Evolutionary conservation across 306 rosid species (phyloP), one percentile per base, ranked within the genome.

Genomic region (Aeschynomene evenia): DNA sequence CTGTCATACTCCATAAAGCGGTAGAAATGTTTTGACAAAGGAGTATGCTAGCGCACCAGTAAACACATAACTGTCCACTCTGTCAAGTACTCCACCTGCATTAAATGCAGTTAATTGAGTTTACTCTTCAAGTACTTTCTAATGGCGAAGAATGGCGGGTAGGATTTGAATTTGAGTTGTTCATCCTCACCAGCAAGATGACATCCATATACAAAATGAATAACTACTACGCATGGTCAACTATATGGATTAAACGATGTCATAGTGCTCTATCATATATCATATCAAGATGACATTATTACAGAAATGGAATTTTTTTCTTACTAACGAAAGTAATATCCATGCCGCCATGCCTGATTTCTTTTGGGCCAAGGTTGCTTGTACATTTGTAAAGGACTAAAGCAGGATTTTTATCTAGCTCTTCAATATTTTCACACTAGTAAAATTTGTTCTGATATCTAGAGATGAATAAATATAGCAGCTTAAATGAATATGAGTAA

Each of bases 11-110:
- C 97, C 98, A 62, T 84, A 88, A 0, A 84, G 81, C 3, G 99
- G 97, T 64, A 91, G 75, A 75, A 91, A 78, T 40, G 88, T 87
- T 81, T 87, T 83, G 80, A 94, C 75, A 54, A 88, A 94, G 24
- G 91, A 87, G 83, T 87, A 85, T 3, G 96, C 89, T 10, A 94
- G 96, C 22, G 99, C 99, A 15, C 99, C 99, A 1, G 97, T 91
- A 82, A 94, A 94, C 10, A 94, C 70, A 79, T 87, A 94, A 78
- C 99, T 94, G 81, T 94, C 97, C 48, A 78, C 92, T 78, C 97
- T 84, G 83, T 94, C 99, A 36, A 94, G 88, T 70, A 91, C 42
- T 65, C 99, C 97, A 68, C 99, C 97, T 91, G 88, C 77, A 83
- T 48, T 11, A 71, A 23, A 63, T 55, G 72, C 28, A 48, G 39